A percentile compares a stretch with the other conserved stretches of the same genome.
Evolutionary conservation across 257 asterid species (phyloP).

Genomic region (Lavandula angustifolia): DNA sequence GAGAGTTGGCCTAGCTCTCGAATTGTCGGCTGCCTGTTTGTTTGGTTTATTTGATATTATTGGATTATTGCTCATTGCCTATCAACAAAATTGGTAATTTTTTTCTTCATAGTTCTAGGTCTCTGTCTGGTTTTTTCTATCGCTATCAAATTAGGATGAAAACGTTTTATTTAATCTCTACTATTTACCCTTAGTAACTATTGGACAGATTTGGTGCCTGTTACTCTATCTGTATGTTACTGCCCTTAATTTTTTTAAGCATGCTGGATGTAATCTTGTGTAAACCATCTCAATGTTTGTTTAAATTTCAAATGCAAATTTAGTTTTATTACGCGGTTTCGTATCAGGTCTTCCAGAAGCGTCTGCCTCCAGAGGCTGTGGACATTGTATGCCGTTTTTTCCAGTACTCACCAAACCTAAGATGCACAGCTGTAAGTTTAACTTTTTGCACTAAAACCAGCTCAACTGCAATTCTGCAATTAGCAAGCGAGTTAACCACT

Average conservation of each 20-base stretch:
- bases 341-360: constrained; percentile 89
- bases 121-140: constrained; percentile 1
- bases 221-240: constrained; percentile 2
- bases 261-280: constrained; percentile 20
- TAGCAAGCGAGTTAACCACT: constrained; percentile 15
- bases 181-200: not conserved
- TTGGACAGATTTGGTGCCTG: not conserved
- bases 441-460: constrained; percentile 31
- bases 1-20: too few species aligned
- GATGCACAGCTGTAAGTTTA: constrained; percentile 95
- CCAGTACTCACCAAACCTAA: constrained; percentile 92
- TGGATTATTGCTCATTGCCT: too few species aligned
- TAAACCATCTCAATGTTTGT: constrained; percentile 26
- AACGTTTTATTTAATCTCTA: not conserved
- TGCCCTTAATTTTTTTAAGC: constrained; percentile 17
- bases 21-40: too few species aligned
- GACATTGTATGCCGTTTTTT: constrained; percentile 90
- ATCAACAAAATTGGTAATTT: not conserved
- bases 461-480: constrained; percentile 15
- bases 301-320: constrained; percentile 11
- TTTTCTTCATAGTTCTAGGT: constrained; percentile 14
- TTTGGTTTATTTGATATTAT: too few species aligned
- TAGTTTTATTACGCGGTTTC: constrained; percentile 22
- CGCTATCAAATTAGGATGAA: not conserved
- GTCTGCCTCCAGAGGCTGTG: constrained; percentile 97